Conservation (phyloP, 441 rosid species). For the Euphorbia celastroides region DNA sequence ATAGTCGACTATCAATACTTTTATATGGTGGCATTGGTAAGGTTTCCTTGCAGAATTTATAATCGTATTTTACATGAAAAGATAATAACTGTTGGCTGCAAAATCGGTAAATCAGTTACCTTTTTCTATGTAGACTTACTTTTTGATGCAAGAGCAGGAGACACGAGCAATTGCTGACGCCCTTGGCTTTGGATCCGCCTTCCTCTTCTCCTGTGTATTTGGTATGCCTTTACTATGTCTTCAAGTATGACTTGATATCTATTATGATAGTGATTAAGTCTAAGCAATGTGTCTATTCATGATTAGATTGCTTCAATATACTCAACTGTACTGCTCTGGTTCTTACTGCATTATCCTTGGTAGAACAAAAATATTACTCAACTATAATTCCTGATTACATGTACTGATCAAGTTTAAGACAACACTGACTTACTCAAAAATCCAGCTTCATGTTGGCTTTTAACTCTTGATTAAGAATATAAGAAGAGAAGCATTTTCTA, state of each 20-base stretch:
- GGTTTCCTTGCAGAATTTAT: neutral
- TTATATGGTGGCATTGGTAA: neutral
- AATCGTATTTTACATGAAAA: neutral
- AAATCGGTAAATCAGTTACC: neutral
- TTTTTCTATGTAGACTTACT: constrained; percentile 39
- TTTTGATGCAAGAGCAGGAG: constrained; percentile 61
- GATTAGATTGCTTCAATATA: neutral
- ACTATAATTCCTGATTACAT: neutral
- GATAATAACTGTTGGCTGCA: neutral
- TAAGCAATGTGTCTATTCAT: neutral
- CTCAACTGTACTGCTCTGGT: neutral
- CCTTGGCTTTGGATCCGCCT: constrained; percentile 69
- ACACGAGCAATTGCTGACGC: constrained; percentile 64
- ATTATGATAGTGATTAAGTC: neutral
- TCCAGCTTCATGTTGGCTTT: neutral
- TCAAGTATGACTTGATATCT: neutral
- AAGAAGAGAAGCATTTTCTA: neutral
- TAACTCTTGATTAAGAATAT: neutral
- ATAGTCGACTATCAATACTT: neutral
- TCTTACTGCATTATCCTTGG: neutral
- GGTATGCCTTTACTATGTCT: constrained; percentile 34
- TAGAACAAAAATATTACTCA: neutral
- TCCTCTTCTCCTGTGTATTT: constrained; percentile 64
- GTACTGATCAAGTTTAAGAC: neutral
- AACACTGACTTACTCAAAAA: neutral